Evolutionary conservation across 495 filamentous ascomycete species (phyloP), one percentile per base, ranked within the genome.

Genomic region (Aspergillus conjunctus): DNA sequence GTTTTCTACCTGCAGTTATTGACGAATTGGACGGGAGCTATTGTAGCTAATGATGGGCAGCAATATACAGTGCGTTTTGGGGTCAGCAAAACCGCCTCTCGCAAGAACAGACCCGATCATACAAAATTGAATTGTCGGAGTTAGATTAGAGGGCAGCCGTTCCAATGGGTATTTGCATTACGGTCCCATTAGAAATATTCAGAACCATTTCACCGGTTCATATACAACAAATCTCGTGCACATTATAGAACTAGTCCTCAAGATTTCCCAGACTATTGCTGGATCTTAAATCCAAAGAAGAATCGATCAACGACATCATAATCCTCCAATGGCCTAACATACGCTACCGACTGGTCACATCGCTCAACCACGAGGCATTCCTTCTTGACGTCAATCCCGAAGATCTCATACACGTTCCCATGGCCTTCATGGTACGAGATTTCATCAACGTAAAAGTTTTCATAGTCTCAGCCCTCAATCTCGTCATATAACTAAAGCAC

Each of bases 351-450:
- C n/a, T 59, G 56, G 14, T 53, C 49, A 9, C 37, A 49, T 10
- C 49, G 37, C 34, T 45, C 20, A 34, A 53, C 48, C 31, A 33
- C 49, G 14, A 60, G 18, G 14, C 39, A 54, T 37, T 49, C 32
- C 46, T 54, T 39, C 50, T 54, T 31, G 8, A 15, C 15, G 50
- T 53, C 39, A 41, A 53, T 46, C 9, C 26, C 39, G 43, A 54
- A 60, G n/a, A n/a, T 41, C 5, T 51, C 32, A 30, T 66, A 72
- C 4, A 74, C 18, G 48, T 48, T 56, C 58, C 65, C 18, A 58
- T 61, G 51, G 52, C 43, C n/a, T 31, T 59, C 26, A 60, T 49
- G 57, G 30, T 58, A 58, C 1, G 56, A 58, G 20, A 58, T 4
- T 17, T 58, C 46, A 31, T 51, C 46, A 1, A 51, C 56, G 41